Evolutionary conservation across 208 protist species (phyloP), one percentile per base, ranked within the genome.

Genomic region (Trypanosoma rangeli): DNA sequence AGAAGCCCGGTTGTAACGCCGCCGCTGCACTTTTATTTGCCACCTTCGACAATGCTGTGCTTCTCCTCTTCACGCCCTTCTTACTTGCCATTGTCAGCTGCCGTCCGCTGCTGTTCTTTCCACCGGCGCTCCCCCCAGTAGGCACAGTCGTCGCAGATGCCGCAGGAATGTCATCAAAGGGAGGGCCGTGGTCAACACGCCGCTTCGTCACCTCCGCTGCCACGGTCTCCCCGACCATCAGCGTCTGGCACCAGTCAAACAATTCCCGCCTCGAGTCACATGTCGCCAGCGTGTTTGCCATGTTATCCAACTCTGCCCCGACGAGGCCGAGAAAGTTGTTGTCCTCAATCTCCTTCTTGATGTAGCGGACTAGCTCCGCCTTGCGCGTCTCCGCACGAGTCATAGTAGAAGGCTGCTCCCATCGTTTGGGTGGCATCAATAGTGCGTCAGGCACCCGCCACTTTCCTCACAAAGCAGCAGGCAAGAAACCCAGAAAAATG

Each of bases 321-420:
- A 78, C 48, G 15, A 96, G 57, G 0, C 88, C 87, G 0, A 96
- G 79, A 66, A 76, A 79, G 70, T 96, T 96, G 63, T 90, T 90
- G 16, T 71, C 65, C 16, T 74, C 72, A 62, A 96, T 92, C 48
- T 83, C 70, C 20, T 57, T 65, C 58, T 74, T 79, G n/a, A 96
- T 85, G 74, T 83, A 94, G 13, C 80, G 54, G 18, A 76, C 42
- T 9, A 94, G 65, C 0, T 72, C 54, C 0, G 50, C 54, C 8
- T 77, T 70, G 24, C 48, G 53, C 54, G 50, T 67, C 54, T 64
- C 65, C 24, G 33, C 46, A 42, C 24, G 31, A 46, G n/a, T 65
- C 48, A 68, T 61, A 55, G 28, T 62, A 46, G 16, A n/a, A 12
- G 64, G 64, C 35, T 31, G 68, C 20, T 29, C 73, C 85, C 88